Conservation (phyloP, 257 asterid genomes). For the Primulina tabacum region DNA sequence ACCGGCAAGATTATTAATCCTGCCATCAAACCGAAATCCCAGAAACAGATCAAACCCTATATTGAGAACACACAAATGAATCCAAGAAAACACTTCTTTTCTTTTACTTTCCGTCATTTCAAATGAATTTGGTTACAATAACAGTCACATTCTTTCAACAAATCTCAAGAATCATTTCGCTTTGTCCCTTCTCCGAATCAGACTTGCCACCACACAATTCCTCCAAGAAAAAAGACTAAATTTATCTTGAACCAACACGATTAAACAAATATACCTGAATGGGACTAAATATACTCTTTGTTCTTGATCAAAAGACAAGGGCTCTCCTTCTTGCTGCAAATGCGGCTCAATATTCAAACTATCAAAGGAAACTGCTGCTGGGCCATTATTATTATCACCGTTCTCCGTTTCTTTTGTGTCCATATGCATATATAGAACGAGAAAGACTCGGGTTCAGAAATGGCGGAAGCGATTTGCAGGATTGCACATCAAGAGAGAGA, state of each 20-base stretch:
- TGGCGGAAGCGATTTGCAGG: slow-evolving; percentile 72
- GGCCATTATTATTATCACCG: slow-evolving; percentile 28
- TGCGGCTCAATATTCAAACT: slow-evolving; percentile 35
- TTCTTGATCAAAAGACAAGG: slow-evolving; percentile 46
- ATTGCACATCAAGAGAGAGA: slow-evolving; percentile 36
- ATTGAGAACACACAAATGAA: slow-evolving; percentile 22
- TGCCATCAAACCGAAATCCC: slow-evolving; percentile 20
- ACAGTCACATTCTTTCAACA: slow-evolving; percentile 24
- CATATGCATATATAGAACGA: slow-evolving; percentile 34
- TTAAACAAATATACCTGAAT: slow-evolving; percentile 49
- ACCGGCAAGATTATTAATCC: slow-evolving; percentile 22
- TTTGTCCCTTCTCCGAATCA: slow-evolving; percentile 25
- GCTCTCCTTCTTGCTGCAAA: slow-evolving; percentile 35
- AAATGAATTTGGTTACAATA: slow-evolving; percentile 23
- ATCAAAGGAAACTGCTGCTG: slow-evolving; percentile 41
- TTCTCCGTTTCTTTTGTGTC: slow-evolving; percentile 44
- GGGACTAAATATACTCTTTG: slow-evolving; percentile 88
- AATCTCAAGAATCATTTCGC: not conserved
- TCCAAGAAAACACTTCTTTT: slow-evolving; percentile 1
- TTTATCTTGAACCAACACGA: slow-evolving; percentile 17
- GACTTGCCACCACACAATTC: slow-evolving; percentile 20
- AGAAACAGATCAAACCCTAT: slow-evolving; percentile 5
- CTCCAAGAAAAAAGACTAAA: not conserved
- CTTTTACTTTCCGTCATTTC: not conserved
- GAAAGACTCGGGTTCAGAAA: slow-evolving; percentile 52